phyloP scores from a whole-genome alignment of 257 asterid genomes.

The Solanum arcanum region DNA sequence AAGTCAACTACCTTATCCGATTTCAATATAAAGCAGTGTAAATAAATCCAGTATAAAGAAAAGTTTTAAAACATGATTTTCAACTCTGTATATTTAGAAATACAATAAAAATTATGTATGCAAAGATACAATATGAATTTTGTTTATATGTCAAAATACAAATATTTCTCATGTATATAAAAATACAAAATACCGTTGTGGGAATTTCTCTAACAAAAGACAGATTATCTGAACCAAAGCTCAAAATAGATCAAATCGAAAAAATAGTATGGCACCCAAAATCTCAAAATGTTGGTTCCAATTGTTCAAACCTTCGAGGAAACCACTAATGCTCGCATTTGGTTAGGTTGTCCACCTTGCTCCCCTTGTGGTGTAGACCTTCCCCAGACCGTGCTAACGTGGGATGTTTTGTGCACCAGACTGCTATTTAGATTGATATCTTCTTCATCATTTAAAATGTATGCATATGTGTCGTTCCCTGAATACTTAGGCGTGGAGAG shows the following conservation, averaged over 20 bases:
- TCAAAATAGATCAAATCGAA: not conserved
- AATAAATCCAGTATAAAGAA: too few species aligned
- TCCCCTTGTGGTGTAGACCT: not conserved
- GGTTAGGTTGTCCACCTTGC: not conserved
- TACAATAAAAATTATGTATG: too few species aligned
- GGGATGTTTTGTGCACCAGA: not conserved
- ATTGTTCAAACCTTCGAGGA: not conserved
- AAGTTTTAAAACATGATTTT: too few species aligned
- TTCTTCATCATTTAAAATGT: not conserved
- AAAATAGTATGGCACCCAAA: not conserved
- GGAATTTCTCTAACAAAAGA: too few species aligned
- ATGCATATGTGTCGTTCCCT: not conserved
- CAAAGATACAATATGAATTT: too few species aligned
- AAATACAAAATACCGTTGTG: too few species aligned
- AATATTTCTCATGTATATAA: too few species aligned
- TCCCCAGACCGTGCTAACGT: not conserved
- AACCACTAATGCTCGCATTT: not conserved
- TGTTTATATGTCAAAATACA: too few species aligned
- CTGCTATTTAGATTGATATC: not conserved
- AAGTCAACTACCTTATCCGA: too few species aligned
- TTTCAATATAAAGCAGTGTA: too few species aligned
- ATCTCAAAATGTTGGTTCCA: not conserved
- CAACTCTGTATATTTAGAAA: too few species aligned
- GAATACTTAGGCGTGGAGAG: not conserved
- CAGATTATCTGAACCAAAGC: not conserved